Evolutionary conservation across 768 basidiomycete genomes (phyloP).

Genomic region (Pluteus cervinus): DNA sequence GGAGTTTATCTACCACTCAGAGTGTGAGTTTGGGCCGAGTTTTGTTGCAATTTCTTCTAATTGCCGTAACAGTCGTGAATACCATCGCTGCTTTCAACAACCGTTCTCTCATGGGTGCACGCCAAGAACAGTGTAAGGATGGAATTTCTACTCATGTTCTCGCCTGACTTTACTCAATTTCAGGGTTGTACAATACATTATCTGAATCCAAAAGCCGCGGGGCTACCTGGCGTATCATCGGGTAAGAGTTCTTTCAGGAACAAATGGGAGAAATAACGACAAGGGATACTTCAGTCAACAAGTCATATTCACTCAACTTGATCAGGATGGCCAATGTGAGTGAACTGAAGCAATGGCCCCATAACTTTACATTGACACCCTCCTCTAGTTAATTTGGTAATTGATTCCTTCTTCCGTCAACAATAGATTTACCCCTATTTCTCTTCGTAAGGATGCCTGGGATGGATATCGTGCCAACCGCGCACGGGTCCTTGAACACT

Average conservation of each 20-base stretch:
- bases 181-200: slow-evolving; percentile 46
- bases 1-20: too few relatives aligned
- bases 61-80: slow-evolving; percentile 35
- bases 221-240: slow-evolving; percentile 50
- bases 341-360: slow-evolving; percentile 8
- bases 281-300: slow-evolving; percentile 34
- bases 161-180: not conserved
- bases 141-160: not conserved
- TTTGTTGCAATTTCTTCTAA: too few relatives aligned
- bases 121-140: slow-evolving; percentile 45
- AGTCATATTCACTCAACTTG: slow-evolving; percentile 47
- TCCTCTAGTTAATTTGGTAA: slow-evolving; percentile 18
- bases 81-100: slow-evolving; percentile 33
- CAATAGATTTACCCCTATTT: not conserved
- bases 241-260: slow-evolving; percentile 21
- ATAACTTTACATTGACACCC: not conserved
- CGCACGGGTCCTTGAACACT: slow-evolving; percentile 41
- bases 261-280: not conserved
- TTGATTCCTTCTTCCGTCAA: slow-evolving; percentile 6
- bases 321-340: slow-evolving; percentile 30
- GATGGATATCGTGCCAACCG: slow-evolving; percentile 56
- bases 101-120: slow-evolving; percentile 48
- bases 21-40: slow-evolving; percentile 12
- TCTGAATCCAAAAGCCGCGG: slow-evolving; percentile 37
- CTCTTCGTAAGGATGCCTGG: slow-evolving; percentile 41